Base-by-base conservation (phyloP, 2,329 filamentous ascomycete species). In the Pyrenophora graminea region DNA sequence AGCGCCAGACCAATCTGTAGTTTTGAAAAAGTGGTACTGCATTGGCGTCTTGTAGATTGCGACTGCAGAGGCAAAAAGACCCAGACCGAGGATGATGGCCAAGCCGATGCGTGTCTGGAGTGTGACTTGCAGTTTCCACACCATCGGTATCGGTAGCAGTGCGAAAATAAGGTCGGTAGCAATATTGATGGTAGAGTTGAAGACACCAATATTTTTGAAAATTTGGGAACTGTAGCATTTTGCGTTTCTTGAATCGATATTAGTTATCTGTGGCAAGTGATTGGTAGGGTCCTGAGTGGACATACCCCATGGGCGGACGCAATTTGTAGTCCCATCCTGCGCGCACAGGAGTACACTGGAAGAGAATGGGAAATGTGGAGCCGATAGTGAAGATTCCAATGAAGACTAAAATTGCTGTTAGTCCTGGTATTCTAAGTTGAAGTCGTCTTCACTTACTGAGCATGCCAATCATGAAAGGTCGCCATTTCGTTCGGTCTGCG, bases 181-280 rank as follows among this genome's bases (percentile, higher is more conserved):
- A 50, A 74, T 74, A 52, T 73, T 76, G 55, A 75, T 54, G 19
- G 66, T 67, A 51, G 75, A 78, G 63, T 80, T 79, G 59, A 76
- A 74, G 32, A 81, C 59, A 13, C 76, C 78, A 19, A 80, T 73
- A n/a, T 70, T 70, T 15, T 69, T 74, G 62, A 77, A 80, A 1
- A 72, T 75, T 75, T n/a, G 66, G 64, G 7, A 70, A 69, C 41
- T 39, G 30, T 62, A 63, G 56, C 64, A 67, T 39, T 61, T 61
- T 7, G 58, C 63, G 13, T 45, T 51, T 30, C 61, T 58, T 10
- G 2, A 23, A n/a, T 10, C 4, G 51, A 19, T 48, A 45, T 54
- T 23, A 34, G 36, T n/a, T 2, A 6, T 3, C 23, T 3, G 2
- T 19, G 4, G 6, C 3, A 6, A 10, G 7, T 17, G 4, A 5